These are phyloP conservation scores for Excoecaria cochinchinensis DNA, from an alignment of 345 rosid species.

Conservation along the genomic window DNA sequence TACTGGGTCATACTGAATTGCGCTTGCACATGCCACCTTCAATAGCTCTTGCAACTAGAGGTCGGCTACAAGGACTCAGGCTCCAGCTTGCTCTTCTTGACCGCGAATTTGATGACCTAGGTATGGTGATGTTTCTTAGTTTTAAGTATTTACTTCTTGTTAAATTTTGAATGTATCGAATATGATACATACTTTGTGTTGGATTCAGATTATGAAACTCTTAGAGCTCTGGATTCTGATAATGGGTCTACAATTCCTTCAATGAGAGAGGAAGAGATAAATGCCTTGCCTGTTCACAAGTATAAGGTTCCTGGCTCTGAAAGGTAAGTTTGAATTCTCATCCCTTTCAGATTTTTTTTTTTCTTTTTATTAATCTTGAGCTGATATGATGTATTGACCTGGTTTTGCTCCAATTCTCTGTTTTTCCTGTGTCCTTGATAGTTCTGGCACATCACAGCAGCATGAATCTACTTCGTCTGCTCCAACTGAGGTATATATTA, in stretches of 20 bases:
- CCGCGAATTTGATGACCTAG: slow-evolving; percentile 90
- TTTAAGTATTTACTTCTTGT: background rate
- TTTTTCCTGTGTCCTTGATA: slow-evolving; percentile 16
- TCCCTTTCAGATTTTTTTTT: background rate
- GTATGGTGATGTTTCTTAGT: slow-evolving; percentile 31
- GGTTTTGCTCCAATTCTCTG: background rate
- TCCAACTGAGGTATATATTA: slow-evolving; percentile 43
- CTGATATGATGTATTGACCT: background rate
- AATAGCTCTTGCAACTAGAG: slow-evolving; percentile 83
- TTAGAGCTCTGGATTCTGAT: slow-evolving; percentile 89
- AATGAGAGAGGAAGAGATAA: slow-evolving; percentile 96
- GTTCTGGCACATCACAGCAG: slow-evolving; percentile 35
- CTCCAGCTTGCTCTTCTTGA: slow-evolving; percentile 97
- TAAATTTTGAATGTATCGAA: background rate
- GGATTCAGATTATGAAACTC: slow-evolving; percentile 78
- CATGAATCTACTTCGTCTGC: slow-evolving; percentile 46
- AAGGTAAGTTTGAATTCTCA: slow-evolving; percentile 34
- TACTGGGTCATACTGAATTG: slow-evolving; percentile 82
- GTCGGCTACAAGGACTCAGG: slow-evolving; percentile 88
- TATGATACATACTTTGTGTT: background rate
- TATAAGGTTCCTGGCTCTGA: slow-evolving; percentile 55
- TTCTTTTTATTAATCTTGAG: background rate
- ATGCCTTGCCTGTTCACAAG: slow-evolving; percentile 83
- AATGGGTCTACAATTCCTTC: slow-evolving; percentile 56
- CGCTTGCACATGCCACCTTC: slow-evolving; percentile 92